Evolutionary conservation across 495 filamentous ascomycete genomes (phyloP), one percentile per base, ranked within the genome.

Genomic region (Symbiotaphrina buchneri): DNA sequence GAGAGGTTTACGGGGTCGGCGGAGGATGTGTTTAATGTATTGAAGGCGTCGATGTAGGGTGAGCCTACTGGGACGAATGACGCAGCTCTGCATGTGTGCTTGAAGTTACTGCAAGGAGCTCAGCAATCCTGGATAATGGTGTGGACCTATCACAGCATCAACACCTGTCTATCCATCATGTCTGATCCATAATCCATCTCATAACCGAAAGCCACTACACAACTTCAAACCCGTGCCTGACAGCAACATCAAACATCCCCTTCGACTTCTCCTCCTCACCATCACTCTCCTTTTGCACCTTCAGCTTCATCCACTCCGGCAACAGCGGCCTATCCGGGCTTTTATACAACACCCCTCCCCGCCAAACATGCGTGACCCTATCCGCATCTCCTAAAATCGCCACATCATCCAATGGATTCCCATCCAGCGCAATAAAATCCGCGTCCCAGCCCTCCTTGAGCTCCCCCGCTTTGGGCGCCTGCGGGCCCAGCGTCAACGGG

Each of bases 391-490:
- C 45, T 18, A 62, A 33, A 11, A 62, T 39, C 34, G 44, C 47
- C 18, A 63, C 48, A 40, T 63, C 52, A 0, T 55, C 49, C 3
- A 62, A 44, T 3, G 59, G 58, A 37, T 56, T 59, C 32, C 41
- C 35, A 11, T 44, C 25, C 30, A 63, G 33, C 6, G 53, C 59
- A 27, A 63, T 54, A 5, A 63, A 33, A 40, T 63, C 59, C 3
- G 59, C 59, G 27, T 61, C 56, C 29, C 49, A 63, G 1, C 58
- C 58, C 2, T 28, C 52, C 38, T 52, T 55, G 21, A 63, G 24
- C 45, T 61, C 58, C 1, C 59, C 58, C n/a, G 51, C 52, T 41
- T 47, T 47, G 2, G 54, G 55, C 14, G 59, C 58, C 38, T 57
- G 50, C 0, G 41, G 36, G 4, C 53, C 55, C 13, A 61, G 37